These are phyloP conservation scores for Komagataella kurtzmanii DNA, from an alignment of 805 yeast genomes.

Conservation along the genomic window DNA sequence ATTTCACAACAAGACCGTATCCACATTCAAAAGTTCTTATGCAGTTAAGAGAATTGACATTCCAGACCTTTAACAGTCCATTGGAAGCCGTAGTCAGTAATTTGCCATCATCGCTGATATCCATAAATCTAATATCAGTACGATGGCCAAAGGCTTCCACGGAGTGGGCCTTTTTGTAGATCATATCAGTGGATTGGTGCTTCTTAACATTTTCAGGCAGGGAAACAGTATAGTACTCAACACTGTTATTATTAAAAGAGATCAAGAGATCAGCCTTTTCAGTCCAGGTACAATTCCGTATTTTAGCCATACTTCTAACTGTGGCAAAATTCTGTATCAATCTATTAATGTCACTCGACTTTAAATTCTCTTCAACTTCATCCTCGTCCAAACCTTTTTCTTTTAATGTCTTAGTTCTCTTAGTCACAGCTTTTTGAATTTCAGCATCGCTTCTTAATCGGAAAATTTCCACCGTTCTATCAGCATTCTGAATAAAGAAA, in stretches of 20 bases:
- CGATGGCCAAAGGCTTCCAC: slow-evolving; percentile 81
- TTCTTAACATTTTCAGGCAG: slow-evolving; percentile 46
- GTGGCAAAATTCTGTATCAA: slow-evolving; percentile 56
- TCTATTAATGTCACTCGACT: slow-evolving; percentile 36
- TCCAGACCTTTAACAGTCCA: slow-evolving; percentile 85
- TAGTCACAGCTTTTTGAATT: slow-evolving; percentile 59
- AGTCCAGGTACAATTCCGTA: slow-evolving; percentile 54
- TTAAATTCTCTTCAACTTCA: slow-evolving; percentile 40
- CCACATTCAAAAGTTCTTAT: slow-evolving; percentile 84
- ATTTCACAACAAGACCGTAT: slow-evolving; percentile 66
- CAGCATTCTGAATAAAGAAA: slow-evolving; percentile 66
- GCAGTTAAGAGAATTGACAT: slow-evolving; percentile 56
- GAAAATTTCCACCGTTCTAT: slow-evolving; percentile 68
- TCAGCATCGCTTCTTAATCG: slow-evolving; percentile 68
- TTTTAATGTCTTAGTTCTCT: slow-evolving; percentile 62
- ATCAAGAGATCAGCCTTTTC: slow-evolving; percentile 45
- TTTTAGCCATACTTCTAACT: slow-evolving; percentile 49
- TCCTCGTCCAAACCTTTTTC: slow-evolving; percentile 56
- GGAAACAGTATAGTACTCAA: slow-evolving; percentile 52
- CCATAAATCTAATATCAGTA: slow-evolving; percentile 75
- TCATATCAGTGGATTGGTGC: slow-evolving; percentile 25
- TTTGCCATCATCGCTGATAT: slow-evolving; percentile 69
- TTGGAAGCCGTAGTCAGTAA: slow-evolving; percentile 83
- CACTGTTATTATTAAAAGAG: slow-evolving; percentile 58
- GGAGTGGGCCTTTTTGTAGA: slow-evolving; percentile 31